These are phyloP conservation scores for Pistacia atlantica DNA, from an alignment of 345 rosid genomes.

Conservation along the genomic window DNA sequence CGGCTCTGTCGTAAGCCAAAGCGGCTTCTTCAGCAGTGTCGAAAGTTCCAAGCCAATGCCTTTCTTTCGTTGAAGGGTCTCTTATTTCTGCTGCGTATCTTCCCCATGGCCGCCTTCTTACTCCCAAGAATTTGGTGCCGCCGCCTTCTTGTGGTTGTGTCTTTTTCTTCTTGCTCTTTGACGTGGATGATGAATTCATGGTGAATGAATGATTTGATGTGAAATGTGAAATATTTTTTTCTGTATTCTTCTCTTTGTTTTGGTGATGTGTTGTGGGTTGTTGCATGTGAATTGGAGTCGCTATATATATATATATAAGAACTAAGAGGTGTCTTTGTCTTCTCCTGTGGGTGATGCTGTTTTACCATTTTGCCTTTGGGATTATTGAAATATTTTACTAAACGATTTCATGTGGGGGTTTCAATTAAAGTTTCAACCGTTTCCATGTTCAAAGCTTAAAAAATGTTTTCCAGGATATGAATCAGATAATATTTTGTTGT, in stretches of 20 bases:
- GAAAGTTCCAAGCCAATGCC: conserved; percentile 88
- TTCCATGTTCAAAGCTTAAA: background rate
- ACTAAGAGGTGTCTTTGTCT: background rate
- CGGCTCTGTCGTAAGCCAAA: conserved; percentile 80
- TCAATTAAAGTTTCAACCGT: background rate
- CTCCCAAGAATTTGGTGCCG: conserved; percentile 65
- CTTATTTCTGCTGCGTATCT: conserved; percentile 85
- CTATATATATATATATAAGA: conserved; percentile 1
- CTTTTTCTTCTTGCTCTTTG: conserved; percentile 59
- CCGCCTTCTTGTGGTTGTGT: conserved; percentile 30
- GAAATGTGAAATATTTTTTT: background rate
- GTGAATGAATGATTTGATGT: background rate
- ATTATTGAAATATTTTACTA: background rate
- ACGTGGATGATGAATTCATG: conserved; percentile 51
- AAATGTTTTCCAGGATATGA: background rate
- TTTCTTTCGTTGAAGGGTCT: conserved; percentile 80
- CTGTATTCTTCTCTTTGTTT: background rate
- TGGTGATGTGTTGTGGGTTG: background rate
- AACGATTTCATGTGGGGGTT: conserved; percentile 20
- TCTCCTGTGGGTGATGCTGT: background rate
- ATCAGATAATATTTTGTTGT: background rate
- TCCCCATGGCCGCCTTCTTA: conserved; percentile 86
- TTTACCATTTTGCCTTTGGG: conserved; percentile 3
- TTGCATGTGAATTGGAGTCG: conserved; percentile 14
- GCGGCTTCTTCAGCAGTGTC: conserved; percentile 90